Evolutionary conservation across 2,329 filamentous ascomycete species (phyloP).

Genomic region (Ophiostoma perfectum): DNA sequence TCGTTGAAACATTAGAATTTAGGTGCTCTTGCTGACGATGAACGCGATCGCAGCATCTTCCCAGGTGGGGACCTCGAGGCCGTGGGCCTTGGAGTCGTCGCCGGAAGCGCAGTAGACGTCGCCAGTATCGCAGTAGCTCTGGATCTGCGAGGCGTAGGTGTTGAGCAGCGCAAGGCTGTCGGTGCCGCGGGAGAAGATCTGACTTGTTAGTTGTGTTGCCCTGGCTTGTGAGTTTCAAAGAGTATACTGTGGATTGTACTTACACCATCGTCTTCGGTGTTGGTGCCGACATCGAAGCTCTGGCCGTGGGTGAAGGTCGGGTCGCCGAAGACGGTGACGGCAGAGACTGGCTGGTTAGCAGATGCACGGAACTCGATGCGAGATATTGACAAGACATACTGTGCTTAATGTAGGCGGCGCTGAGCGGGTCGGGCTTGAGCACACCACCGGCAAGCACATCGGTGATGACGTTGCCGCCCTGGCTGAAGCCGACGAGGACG

Average conservation of each 20-base stretch:
- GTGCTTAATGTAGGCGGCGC: conserved; percentile 13
- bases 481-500: conserved; percentile 20
- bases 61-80: conserved; percentile 19
- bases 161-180: conserved; percentile 26
- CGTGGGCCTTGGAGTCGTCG: conserved; percentile 25
- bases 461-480: conserved; percentile 20
- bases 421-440: conserved; percentile 19
- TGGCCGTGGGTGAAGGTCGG: conserved; percentile 19
- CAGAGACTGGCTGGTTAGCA: conserved; percentile 16
- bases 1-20: conserved; percentile 3
- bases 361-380: background rate
- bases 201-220: background rate
- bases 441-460: conserved; percentile 18
- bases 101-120: conserved; percentile 31
- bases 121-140: conserved; percentile 30
- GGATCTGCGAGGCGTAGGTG: conserved; percentile 27
- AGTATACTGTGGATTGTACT: background rate
- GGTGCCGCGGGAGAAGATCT: conserved; percentile 29
- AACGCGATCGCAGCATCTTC: conserved; percentile 6
- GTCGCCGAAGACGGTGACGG: conserved; percentile 20
- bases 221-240: background rate
- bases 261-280: conserved; percentile 19
- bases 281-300: conserved; percentile 18
- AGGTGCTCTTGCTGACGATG: conserved; percentile 15
- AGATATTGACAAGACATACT: background rate